Percentiles rank a stretch among this genome's conserved stretches.
Evolutionary conservation across 176 grass and related monocot genomes (phyloP).

Genomic region (Zoysia pacifica): DNA sequence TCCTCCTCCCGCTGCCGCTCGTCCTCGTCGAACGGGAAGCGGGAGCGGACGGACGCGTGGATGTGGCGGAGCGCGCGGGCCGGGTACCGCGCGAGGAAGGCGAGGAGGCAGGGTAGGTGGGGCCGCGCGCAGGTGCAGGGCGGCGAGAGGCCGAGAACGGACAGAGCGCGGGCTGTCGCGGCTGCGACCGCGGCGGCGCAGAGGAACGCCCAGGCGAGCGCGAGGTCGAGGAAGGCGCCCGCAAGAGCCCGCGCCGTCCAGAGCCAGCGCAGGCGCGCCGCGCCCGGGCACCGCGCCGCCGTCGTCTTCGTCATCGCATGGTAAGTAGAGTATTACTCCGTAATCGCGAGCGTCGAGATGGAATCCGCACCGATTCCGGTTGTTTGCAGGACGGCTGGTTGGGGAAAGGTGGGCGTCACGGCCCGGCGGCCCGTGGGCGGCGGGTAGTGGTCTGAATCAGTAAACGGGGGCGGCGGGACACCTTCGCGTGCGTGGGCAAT

Average conservation of each 20-base stretch:
- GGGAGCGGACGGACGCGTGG: slow-evolving; percentile 41
- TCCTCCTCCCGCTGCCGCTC: not conserved
- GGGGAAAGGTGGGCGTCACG: not conserved
- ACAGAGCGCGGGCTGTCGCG: slow-evolving; percentile 22
- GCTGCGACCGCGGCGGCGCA: slow-evolving; percentile 43
- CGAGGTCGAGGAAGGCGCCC: slow-evolving; percentile 55
- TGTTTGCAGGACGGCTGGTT: not conserved
- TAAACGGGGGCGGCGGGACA: too few relatives aligned
- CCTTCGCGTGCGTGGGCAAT: too few relatives aligned
- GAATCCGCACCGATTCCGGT: not conserved
- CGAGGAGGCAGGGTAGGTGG: slow-evolving; percentile 38
- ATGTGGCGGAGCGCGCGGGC: slow-evolving; percentile 30
- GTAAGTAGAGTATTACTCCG: not conserved
- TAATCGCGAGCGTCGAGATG: not conserved
- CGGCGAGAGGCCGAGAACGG: slow-evolving; percentile 27
- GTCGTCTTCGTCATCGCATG: slow-evolving; percentile 42
- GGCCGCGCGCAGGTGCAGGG: slow-evolving; percentile 65
- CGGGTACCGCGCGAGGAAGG: slow-evolving; percentile 42
- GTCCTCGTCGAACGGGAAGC: slow-evolving; percentile 42
- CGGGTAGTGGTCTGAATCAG: too few relatives aligned
- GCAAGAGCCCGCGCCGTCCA: slow-evolving; percentile 56
- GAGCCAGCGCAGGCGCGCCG: slow-evolving; percentile 16
- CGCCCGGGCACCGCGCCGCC: slow-evolving; percentile 43
- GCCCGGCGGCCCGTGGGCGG: too few relatives aligned
- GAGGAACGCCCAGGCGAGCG: slow-evolving; percentile 62